Evolutionary conservation across 2,329 filamentous ascomycete species (phyloP), one percentile per base, ranked within the genome.

Genomic region (Blumeria graminis): DNA sequence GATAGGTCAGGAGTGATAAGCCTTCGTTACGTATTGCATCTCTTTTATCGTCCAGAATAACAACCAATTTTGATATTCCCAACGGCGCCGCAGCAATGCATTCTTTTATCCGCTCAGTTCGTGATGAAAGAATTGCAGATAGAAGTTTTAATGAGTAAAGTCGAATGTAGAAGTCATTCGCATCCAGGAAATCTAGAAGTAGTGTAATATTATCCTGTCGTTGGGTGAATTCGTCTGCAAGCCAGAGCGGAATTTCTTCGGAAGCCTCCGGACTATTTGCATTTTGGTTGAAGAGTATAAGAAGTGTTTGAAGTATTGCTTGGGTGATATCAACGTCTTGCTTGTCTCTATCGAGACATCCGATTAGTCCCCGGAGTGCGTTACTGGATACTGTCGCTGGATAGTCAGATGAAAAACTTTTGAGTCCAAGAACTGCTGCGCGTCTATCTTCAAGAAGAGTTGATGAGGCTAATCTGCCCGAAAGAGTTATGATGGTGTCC

Each of bases 191-290:
- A 66, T 92, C 84, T 59, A 98, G 78, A 28, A 98, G 77, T 14
- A 92, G 74, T 1, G 86, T 90, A 59, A 95, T 90, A 68, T 98
- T 96, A 70, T 96, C 90, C 77, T 95, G 89, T 60, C 86, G 82
- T 74, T 94, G 89, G 36, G 92, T 95, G 68, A 98, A 98, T 69
- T 96, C 90, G 70, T 98, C 92, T 56, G 92, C 92, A 58, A 98
- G 75, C 88, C 92, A 98, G 33, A 96, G 73, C 16, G 84, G 84
- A 63, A 98, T 93, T 69, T 98, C 92, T 61, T 96, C 90, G 13
- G 90, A 94, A 56, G 90, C 87, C 75, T 96, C 90, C 35, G 87
- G 77, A 74, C 86, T 93, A 66, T 74, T 72, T 62, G 76, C 73
- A 62, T 81, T 81, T 43, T 80, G 79, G 60, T 70, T 80, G 68